Conservation (phyloP, 2,329 filamentous ascomycete species). For the Purpureocillium lavendulum region DNA sequence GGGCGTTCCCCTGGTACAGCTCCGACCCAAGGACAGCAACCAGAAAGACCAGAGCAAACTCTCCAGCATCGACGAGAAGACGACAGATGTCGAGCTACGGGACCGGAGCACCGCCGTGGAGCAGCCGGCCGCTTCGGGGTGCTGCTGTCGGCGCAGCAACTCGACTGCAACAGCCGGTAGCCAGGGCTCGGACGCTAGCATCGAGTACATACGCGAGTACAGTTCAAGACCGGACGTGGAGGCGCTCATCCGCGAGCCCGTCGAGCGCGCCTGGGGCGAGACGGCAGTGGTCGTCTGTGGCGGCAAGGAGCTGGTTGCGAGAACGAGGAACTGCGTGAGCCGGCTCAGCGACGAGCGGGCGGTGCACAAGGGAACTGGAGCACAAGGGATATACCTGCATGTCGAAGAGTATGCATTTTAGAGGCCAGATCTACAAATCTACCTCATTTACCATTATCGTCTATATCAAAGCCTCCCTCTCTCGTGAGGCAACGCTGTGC, state of each 20-base stretch:
- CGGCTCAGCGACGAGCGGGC: constrained; percentile 50
- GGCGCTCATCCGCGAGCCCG: constrained; percentile 40
- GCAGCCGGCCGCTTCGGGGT: background rate
- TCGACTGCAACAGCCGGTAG: background rate
- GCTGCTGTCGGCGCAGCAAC: background rate
- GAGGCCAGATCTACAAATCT: no score
- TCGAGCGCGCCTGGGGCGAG: constrained; percentile 51
- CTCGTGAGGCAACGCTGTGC: no score
- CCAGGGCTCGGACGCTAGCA: background rate
- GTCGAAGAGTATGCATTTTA: constrained; percentile 53
- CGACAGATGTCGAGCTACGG: background rate
- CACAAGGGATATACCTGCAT: constrained; percentile 52
- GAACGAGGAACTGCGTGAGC: constrained; percentile 46
- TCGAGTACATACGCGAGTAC: constrained; percentile 33
- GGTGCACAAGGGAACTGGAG: constrained; percentile 56
- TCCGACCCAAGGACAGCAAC: background rate
- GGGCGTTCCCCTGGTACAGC: constrained; percentile 3
- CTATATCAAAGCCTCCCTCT: no score
- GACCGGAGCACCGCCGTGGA: background rate
- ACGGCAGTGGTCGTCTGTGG: constrained; percentile 55
- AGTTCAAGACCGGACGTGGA: constrained; percentile 41
- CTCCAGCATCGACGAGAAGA: background rate
- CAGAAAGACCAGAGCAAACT: no score
- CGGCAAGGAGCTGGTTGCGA: constrained; percentile 44
- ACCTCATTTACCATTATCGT: no score